These are phyloP conservation scores for Paraconiothyrium sp. DNA, from an alignment of 2,329 filamentous ascomycete species.

Conservation along the genomic window DNA sequence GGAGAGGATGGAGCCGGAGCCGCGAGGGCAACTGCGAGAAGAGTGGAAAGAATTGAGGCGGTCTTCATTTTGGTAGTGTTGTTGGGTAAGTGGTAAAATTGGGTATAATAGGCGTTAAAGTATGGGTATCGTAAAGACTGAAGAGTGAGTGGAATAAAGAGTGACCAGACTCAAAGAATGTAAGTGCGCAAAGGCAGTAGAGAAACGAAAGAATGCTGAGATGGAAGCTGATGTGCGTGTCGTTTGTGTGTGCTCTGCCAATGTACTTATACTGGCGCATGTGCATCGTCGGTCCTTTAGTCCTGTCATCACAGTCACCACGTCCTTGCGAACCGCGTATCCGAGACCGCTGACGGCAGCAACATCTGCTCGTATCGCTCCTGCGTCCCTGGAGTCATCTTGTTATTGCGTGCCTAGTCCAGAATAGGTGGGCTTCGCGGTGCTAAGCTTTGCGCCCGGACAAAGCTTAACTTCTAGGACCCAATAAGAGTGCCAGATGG, in stretches of 20 bases:
- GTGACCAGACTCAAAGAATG: constrained; percentile 45
- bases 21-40: constrained; percentile 28
- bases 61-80: constrained; percentile 33
- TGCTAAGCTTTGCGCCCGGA: constrained; percentile 25
- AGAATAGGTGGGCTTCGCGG: constrained; percentile 21
- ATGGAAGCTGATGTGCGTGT: constrained; percentile 6
- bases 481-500: constrained; percentile 24
- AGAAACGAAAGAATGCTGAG: constrained; percentile 16
- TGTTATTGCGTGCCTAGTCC: constrained; percentile 15
- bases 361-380: constrained; percentile 21
- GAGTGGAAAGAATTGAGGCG: constrained; percentile 27
- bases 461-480: constrained; percentile 19
- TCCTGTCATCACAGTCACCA: not conserved
- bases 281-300: not conserved
- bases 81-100: constrained; percentile 1
- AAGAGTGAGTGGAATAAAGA: constrained; percentile 24
- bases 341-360: constrained; percentile 19
- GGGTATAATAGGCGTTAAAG: constrained; percentile 4
- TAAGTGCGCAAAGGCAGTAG: constrained; percentile 26
- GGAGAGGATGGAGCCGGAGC: constrained; percentile 20
- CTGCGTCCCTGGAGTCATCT: constrained; percentile 23
- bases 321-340: constrained; percentile 2
- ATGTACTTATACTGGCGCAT: constrained; percentile 19
- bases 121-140: constrained; percentile 18
- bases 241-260: not conserved